A percentile compares a stretch with the other conserved stretches of the same genome.
Evolutionary conservation across 148 eudicot species (phyloP).

Genomic region (Cornus florida): DNA sequence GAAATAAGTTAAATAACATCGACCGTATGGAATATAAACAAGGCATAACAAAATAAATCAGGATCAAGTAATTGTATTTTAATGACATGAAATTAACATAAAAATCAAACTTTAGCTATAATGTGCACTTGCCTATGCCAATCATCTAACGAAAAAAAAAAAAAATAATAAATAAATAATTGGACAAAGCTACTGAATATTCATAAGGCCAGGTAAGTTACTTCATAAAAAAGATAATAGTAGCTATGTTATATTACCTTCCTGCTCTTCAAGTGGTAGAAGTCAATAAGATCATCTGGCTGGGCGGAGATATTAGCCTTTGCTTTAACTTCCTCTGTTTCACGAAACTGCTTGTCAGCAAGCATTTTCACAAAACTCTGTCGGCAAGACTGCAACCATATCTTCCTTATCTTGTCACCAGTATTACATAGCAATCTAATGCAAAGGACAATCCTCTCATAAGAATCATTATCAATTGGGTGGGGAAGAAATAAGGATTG

Average conservation of each 20-base stretch:
- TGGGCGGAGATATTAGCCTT: conserved; percentile 87
- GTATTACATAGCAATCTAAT: conserved; percentile 75
- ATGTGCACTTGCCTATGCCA: neutral
- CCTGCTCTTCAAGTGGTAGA: conserved; percentile 94
- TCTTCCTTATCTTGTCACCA: conserved; percentile 66
- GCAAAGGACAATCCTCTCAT: conserved; percentile 82
- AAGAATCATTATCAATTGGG: conserved; percentile 87
- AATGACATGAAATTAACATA: neutral
- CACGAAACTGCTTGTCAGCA: conserved; percentile 86
- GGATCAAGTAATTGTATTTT: neutral
- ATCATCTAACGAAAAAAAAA: neutral
- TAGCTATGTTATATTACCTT: conserved; percentile 50
- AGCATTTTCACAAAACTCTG: conserved; percentile 93
- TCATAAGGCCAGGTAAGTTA: neutral
- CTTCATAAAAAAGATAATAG: neutral
- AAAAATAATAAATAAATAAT: too few relatives aligned
- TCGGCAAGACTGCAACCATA: conserved; percentile 88
- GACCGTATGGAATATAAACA: neutral
- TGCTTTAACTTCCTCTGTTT: conserved; percentile 88
- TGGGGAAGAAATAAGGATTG: conserved; percentile 88
- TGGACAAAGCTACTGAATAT: neutral
- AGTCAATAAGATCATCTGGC: conserved; percentile 96
- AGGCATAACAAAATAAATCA: neutral
- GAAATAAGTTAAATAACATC: too few relatives aligned
- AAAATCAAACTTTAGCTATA: neutral